These are phyloP conservation scores for Fragaria vesca DNA, from an alignment of 306 rosid genomes.

Conservation along the genomic window DNA sequence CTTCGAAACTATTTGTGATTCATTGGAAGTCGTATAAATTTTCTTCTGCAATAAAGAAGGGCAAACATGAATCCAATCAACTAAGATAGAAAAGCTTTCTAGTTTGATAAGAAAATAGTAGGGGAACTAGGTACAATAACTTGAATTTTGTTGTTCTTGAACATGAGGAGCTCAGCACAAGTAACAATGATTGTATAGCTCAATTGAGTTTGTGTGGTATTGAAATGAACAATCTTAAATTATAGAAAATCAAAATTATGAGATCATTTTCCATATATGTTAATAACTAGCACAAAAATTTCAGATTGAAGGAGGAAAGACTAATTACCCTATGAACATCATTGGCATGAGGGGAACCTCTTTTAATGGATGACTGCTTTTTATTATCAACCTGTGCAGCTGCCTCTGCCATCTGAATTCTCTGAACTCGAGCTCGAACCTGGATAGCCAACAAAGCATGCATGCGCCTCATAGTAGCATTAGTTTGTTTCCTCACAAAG, in stretches of 20 bases:
- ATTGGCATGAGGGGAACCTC: slow-evolving; percentile 13
- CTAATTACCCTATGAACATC: slow-evolving; percentile 31
- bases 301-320: neutral
- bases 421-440: slow-evolving; percentile 72
- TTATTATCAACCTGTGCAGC: slow-evolving; percentile 22
- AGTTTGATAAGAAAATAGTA: too few species aligned
- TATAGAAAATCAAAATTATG: neutral
- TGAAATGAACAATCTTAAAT: neutral
- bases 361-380: slow-evolving; percentile 25
- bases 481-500: slow-evolving; percentile 81
- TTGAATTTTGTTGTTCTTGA: too few species aligned
- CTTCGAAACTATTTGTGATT: slow-evolving; percentile 37
- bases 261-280: neutral
- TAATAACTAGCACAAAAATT: neutral
- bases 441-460: slow-evolving; percentile 90
- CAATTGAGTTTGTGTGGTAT: neutral
- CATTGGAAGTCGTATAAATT: slow-evolving; percentile 32
- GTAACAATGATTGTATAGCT: neutral
- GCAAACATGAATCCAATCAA: neutral
- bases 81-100: neutral
- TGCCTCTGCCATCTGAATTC: slow-evolving; percentile 65
- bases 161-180: too few species aligned
- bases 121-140: too few species aligned
- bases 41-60: slow-evolving; percentile 41
- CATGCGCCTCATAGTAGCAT: slow-evolving; percentile 64